A percentile compares a stretch with the other conserved stretches of the same genome.
Conservation (phyloP, 2,329 filamentous ascomycete genomes). For the Cytospora chrysosperma region DNA sequence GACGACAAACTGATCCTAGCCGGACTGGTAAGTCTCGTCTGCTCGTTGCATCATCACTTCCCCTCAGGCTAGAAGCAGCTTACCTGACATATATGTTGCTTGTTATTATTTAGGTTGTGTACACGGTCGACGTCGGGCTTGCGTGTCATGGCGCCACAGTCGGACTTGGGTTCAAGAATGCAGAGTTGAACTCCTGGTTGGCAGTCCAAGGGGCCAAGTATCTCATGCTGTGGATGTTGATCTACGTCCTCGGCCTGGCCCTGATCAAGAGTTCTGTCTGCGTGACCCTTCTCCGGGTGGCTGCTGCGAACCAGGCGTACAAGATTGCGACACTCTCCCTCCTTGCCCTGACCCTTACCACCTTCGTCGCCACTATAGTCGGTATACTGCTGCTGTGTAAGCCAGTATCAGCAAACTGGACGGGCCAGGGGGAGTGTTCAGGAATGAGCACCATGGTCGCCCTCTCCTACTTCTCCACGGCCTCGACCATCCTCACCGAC, state of each 20-base stretch:
- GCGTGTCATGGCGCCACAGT: constrained; percentile 25
- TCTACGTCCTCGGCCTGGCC: constrained; percentile 26
- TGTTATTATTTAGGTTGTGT: constrained; percentile 24
- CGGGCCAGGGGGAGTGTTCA: constrained; percentile 24
- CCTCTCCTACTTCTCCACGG: constrained; percentile 33
- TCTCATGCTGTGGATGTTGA: constrained; percentile 28
- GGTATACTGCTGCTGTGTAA: constrained; percentile 26
- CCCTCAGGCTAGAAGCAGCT: no score
- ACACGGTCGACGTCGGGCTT: constrained; percentile 25
- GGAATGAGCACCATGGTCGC: constrained; percentile 27
- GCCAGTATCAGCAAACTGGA: constrained; percentile 27
- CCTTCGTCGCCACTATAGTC: constrained; percentile 26
- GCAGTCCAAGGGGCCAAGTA: constrained; percentile 25
- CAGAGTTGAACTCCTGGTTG: constrained; percentile 23
- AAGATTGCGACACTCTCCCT: constrained; percentile 17
- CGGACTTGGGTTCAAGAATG: constrained; percentile 26
- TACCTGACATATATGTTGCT: background rate
- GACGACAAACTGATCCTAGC: constrained; percentile 18
- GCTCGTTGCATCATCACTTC: background rate
- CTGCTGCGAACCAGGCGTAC: constrained; percentile 2
- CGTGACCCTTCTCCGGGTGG: constrained; percentile 26
- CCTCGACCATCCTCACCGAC: constrained; percentile 35
- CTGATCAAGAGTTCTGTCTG: constrained; percentile 29
- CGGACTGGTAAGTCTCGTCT: background rate
- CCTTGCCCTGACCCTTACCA: constrained; percentile 14